Evolutionary conservation across 495 filamentous ascomycete species (phyloP).

Genomic region (Daldinia caldariorum): DNA sequence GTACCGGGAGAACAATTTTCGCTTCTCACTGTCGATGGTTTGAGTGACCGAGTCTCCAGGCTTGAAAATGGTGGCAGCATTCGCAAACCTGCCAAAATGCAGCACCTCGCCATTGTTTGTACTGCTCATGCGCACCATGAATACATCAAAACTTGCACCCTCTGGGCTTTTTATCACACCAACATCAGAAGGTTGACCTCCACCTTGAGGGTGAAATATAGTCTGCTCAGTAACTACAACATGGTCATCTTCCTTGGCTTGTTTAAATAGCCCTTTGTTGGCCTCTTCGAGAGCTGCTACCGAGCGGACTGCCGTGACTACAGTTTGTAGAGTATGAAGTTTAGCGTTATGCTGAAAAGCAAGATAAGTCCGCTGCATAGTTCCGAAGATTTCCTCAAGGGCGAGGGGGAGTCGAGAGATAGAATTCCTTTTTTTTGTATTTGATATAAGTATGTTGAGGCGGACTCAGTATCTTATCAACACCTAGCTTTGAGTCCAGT

Average conservation of each 20-base stretch:
- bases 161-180: conserved; percentile 58
- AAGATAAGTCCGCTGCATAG: conserved; percentile 58
- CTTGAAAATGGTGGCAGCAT: conserved; percentile 42
- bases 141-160: conserved; percentile 57
- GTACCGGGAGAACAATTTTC: conserved; percentile 65
- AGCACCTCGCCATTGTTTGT: conserved; percentile 61
- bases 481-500: background rate
- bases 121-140: conserved; percentile 59
- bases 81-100: conserved; percentile 65
- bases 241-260: conserved; percentile 55
- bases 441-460: background rate
- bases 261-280: conserved; percentile 62
- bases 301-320: conserved; percentile 55
- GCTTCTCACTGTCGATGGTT: conserved; percentile 62
- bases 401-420: background rate
- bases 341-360: conserved; percentile 65
- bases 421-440: background rate
- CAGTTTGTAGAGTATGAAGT: conserved; percentile 56
- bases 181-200: conserved; percentile 70
- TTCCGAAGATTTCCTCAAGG: conserved; percentile 7
- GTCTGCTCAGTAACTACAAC: conserved; percentile 66
- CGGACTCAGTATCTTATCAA: background rate
- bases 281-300: conserved; percentile 58
- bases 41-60: conserved; percentile 57
- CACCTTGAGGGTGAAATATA: conserved; percentile 75